phyloP scores from a whole-genome alignment of 176 grass and related monocot genomes.

The Raddia guianensis region DNA sequence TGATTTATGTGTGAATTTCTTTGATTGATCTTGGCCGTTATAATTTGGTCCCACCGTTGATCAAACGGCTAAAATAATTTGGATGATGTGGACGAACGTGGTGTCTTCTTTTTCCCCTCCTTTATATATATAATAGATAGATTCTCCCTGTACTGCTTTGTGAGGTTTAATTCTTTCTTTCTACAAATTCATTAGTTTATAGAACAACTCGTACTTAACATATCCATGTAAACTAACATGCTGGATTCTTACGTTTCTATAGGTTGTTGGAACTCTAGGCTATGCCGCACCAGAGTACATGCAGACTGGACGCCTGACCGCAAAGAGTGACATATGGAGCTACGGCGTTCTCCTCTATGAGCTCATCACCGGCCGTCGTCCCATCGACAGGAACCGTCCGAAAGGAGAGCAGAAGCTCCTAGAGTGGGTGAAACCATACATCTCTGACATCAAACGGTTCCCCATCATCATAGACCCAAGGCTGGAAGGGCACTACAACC shows the following conservation, averaged over 20 bases:
- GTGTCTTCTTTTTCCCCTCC: no score
- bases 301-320: conserved; percentile 83
- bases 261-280: conserved; percentile 90
- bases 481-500: conserved; percentile 67
- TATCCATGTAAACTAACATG: conserved; percentile 22
- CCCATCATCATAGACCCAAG: conserved; percentile 78
- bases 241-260: conserved; percentile 12
- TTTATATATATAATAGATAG: no score
- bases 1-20: no score
- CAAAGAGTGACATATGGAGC: conserved; percentile 92
- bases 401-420: conserved; percentile 91
- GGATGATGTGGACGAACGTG: no score
- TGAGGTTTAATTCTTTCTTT: not conserved
- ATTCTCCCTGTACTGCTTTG: not conserved
- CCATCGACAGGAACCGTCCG: conserved; percentile 84
- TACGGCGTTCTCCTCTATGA: conserved; percentile 95
- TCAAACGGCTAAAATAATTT: no score
- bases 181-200: not conserved
- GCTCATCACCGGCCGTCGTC: conserved; percentile 82
- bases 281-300: conserved; percentile 96
- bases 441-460: conserved; percentile 62
- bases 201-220: not conserved
- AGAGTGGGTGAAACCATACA: conserved; percentile 95
- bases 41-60: no score
- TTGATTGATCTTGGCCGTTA: no score